Conservation (phyloP, 2,329 filamentous ascomycete species). For the Aspergillus latus region DNA sequence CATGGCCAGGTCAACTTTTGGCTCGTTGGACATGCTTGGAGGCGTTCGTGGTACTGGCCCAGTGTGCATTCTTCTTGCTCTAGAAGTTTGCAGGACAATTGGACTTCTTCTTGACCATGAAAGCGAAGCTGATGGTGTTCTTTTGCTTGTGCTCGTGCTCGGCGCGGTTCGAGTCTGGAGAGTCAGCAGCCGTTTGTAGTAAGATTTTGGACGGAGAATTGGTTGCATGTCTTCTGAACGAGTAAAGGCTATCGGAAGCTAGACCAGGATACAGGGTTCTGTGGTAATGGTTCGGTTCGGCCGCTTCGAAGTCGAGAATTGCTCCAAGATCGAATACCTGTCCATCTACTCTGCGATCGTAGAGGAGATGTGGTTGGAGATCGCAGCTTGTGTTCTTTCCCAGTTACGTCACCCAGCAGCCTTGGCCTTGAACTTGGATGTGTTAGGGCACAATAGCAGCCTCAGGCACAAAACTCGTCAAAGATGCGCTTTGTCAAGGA, state of each 20-base stretch:
- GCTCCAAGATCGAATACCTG: neutral
- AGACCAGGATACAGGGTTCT: neutral
- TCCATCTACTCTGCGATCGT: neutral
- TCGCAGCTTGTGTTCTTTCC: neutral
- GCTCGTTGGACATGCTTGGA: neutral
- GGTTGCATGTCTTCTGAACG: neutral
- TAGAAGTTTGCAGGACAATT: neutral
- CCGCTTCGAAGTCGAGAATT: neutral
- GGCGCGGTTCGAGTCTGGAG: neutral
- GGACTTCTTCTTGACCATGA: neutral
- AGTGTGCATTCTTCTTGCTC: neutral
- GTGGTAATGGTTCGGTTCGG: neutral
- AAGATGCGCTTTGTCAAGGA: neutral
- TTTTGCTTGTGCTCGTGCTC: too few relatives aligned
- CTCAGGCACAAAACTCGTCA: neutral
- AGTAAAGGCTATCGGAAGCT: neutral
- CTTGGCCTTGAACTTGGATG: neutral
- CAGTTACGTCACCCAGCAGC: neutral
- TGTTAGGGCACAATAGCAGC: neutral
- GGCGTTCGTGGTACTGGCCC: neutral
- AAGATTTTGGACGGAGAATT: neutral
- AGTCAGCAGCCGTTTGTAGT: neutral
- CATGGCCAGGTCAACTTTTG: constrained; percentile 1
- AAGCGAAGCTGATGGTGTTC: neutral
- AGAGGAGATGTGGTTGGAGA: too few relatives aligned